Evolutionary conservation across 768 basidiomycete genomes (phyloP), one percentile per base, ranked within the genome.

Genomic region (Mycena vitilis): DNA sequence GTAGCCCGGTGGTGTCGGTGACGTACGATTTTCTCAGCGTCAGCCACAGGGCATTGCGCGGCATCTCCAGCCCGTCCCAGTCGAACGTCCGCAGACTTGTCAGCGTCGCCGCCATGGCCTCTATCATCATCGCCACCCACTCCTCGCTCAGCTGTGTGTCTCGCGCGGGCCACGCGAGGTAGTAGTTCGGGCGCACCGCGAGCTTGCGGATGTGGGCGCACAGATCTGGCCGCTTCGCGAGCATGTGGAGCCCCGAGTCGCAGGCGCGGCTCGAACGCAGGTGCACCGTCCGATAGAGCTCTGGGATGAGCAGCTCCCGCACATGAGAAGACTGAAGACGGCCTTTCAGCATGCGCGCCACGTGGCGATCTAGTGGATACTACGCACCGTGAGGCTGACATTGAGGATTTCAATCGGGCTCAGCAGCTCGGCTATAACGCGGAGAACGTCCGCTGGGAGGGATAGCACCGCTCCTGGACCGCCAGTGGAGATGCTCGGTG

Each of bases 41-140:
- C 16, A 72, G 76, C 86, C 85, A 87, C 30, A 87, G 73, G 13
- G 58, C 58, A 72, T 85, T 82, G 34, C 60, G 48, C 5, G 86
- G 85, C 65, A 85, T 73, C 74, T 87, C 86, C 20, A 82, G 74
- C 23, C 85, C 86, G 73, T 85, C 85, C 86, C 86, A 87, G 66
- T 86, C 84, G 71, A 87, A 85, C 0, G 82, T 83, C 34, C 81
- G 77, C 71, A 87, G 70, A 49, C 68, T 57, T n/a, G 55, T 75
- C 56, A 85, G 72, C 51, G 72, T 68, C 22, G 65, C 71, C 7
- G 83, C 81, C 12, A 86, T 75, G 2, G 63, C 42, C 22, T 73
- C 72, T 11, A 86, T 80, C 73, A 71, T 78, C 4, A 71, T 56
- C 18, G 78, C 81, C 0, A 87, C 83, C 83, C 83, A 81, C 0